Evolutionary conservation across 2,329 filamentous ascomycete genomes (phyloP).

Genomic region (Trichoderma polysporum): DNA sequence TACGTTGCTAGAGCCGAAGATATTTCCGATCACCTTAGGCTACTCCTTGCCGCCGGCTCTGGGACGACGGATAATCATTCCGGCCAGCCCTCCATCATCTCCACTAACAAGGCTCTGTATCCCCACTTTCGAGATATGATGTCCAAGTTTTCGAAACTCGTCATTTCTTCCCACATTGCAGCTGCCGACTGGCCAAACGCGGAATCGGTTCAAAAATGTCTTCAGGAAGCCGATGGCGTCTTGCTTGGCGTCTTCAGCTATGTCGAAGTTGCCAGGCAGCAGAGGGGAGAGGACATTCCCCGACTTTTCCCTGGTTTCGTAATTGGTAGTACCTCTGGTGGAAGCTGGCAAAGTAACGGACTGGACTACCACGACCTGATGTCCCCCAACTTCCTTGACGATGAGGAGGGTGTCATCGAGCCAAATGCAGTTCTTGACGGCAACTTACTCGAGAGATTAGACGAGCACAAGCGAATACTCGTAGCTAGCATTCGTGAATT

Average conservation of each 20-base stretch:
- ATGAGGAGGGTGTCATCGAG: constrained; percentile 70
- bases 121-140: constrained; percentile 99
- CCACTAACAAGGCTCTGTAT: constrained; percentile 94
- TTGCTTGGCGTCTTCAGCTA: constrained; percentile 93
- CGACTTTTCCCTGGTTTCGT: constrained; percentile 94
- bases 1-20: constrained; percentile 96
- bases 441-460: constrained; percentile 75
- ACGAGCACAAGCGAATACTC: constrained; percentile 81
- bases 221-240: constrained; percentile 97
- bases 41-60: constrained; percentile 92
- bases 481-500: constrained; percentile 83
- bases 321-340: constrained; percentile 76
- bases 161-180: constrained; percentile 96
- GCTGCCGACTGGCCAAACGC: constrained; percentile 93
- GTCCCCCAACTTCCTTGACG: constrained; percentile 82
- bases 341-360: constrained; percentile 80
- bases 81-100: constrained; percentile 98
- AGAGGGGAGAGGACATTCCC: constrained; percentile 88
- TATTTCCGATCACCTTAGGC: constrained; percentile 91
- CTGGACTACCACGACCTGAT: constrained; percentile 66
- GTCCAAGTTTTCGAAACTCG: constrained; percentile 99
- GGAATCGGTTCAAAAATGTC: constrained; percentile 90
- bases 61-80: constrained; percentile 98
- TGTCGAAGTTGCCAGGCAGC: constrained; percentile 90
- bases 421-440: constrained; percentile 73